Evolutionary conservation across 768 basidiomycete genomes (phyloP).

Genomic region (Coprinellus micaceus): DNA sequence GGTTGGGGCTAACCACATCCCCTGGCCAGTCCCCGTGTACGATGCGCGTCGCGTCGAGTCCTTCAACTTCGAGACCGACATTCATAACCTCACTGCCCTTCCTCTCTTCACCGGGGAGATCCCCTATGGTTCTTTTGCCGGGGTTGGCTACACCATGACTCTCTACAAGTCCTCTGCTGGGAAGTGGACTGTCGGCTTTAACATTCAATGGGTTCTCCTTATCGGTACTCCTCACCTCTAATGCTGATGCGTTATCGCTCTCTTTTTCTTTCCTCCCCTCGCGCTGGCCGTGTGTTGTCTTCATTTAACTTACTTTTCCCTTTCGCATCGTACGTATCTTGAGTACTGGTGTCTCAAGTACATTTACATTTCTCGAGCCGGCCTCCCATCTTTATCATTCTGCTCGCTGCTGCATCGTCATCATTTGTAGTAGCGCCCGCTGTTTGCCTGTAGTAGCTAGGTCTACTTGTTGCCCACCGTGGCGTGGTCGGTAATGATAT

Average conservation of each 20-base stretch:
- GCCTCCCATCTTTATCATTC: no score
- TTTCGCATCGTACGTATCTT: no score
- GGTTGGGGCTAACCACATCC: neutral
- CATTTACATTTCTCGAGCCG: no score
- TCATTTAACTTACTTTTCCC: neutral
- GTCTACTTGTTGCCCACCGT: no score
- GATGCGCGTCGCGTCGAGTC: neutral
- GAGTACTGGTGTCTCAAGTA: no score
- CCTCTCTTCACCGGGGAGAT: neutral
- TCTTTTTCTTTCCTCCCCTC: neutral
- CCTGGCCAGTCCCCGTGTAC: neutral
- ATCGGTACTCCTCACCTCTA: neutral
- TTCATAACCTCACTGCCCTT: neutral
- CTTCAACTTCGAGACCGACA: neutral
- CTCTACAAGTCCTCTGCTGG: neutral
- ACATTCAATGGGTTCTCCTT: conserved; percentile 4
- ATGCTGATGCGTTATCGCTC: neutral
- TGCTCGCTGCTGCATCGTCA: no score
- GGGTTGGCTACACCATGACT: neutral
- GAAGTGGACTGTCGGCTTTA: neutral
- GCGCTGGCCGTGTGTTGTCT: neutral
- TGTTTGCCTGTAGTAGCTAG: no score
- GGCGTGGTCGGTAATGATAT: no score
- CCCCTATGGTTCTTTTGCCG: neutral
- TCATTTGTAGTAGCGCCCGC: no score